Percentiles rank a stretch among this genome's conserved stretches.
These are phyloP conservation scores for Heliocybe sulcata DNA, from an alignment of 1,284 basidiomycete species.

Conservation along the genomic window DNA sequence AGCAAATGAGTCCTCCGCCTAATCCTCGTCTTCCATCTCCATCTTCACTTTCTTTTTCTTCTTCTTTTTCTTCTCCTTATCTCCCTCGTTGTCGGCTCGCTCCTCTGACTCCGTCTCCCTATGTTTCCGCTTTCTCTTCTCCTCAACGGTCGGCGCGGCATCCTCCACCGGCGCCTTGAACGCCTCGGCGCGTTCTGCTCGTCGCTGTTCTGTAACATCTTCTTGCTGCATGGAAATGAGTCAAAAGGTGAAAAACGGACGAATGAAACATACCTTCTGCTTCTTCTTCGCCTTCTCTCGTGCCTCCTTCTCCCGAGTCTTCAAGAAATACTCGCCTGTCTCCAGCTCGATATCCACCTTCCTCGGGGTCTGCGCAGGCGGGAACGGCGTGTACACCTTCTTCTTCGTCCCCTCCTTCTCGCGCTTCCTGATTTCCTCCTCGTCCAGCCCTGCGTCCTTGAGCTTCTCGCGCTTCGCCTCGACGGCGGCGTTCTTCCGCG, in stretches of 20 bases:
- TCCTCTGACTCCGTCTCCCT: neutral
- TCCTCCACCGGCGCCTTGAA: slow-evolving; percentile 79
- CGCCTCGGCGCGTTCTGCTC: slow-evolving; percentile 73
- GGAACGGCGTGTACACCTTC: slow-evolving; percentile 99
- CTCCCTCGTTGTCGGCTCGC: neutral
- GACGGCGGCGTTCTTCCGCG: slow-evolving; percentile 71
- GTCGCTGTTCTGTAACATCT: slow-evolving; percentile 59
- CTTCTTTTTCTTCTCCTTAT: slow-evolving; percentile 1
- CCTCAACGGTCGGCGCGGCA: slow-evolving; percentile 66
- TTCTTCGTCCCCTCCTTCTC: slow-evolving; percentile 64
- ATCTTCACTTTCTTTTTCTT: neutral
- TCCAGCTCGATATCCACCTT: slow-evolving; percentile 96
- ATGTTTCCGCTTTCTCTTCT: slow-evolving; percentile 54
- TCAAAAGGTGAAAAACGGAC: neutral
- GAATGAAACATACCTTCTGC: slow-evolving; percentile 47
- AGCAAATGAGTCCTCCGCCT: too few species aligned
- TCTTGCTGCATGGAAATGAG: slow-evolving; percentile 52
- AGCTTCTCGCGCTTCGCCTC: slow-evolving; percentile 51
- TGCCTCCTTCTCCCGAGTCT: slow-evolving; percentile 73
- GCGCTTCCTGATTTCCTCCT: slow-evolving; percentile 28
- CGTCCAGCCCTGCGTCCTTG: slow-evolving; percentile 49
- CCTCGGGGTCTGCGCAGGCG: slow-evolving; percentile 87
- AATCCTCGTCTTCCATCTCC: too few species aligned
- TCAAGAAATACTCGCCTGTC: slow-evolving; percentile 97
- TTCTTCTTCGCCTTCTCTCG: slow-evolving; percentile 57